These are phyloP conservation scores for Ceratocystis huliohia DNA, from an alignment of 2,329 filamentous ascomycete genomes.

Conservation along the genomic window DNA sequence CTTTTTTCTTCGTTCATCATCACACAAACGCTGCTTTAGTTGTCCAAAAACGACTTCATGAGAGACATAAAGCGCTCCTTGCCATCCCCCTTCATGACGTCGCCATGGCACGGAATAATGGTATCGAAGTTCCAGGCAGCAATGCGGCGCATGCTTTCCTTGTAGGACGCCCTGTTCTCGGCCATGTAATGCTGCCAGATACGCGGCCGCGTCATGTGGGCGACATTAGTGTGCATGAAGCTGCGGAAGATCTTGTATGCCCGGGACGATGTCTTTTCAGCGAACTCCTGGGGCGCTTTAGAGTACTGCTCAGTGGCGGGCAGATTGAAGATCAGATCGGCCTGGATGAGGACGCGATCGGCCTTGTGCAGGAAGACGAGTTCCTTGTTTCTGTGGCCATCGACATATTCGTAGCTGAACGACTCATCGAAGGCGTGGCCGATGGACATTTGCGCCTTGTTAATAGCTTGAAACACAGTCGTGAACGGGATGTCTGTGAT, in stretches of 20 bases:
- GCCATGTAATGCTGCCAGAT: conserved; percentile 60
- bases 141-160: conserved; percentile 56
- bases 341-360: conserved; percentile 67
- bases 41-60: conserved; percentile 65
- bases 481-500: conserved; percentile 46
- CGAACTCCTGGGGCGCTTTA: conserved; percentile 29
- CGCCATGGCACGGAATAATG: conserved; percentile 85
- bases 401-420: conserved; percentile 75
- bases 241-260: conserved; percentile 35
- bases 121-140: conserved; percentile 70
- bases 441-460: conserved; percentile 42
- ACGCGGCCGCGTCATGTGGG: conserved; percentile 52
- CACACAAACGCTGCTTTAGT: background rate
- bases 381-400: conserved; percentile 71
- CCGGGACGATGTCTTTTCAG: conserved; percentile 23
- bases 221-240: conserved; percentile 42
- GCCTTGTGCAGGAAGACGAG: conserved; percentile 77
- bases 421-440: conserved; percentile 71
- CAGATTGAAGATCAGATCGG: conserved; percentile 84
- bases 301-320: conserved; percentile 79
- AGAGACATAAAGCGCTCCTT: conserved; percentile 67
- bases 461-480: conserved; percentile 52
- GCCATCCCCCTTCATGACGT: conserved; percentile 61
- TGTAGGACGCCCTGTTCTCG: conserved; percentile 53
- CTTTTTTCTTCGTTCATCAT: too few relatives aligned